Conservation (phyloP, 2,329 filamentous ascomycete genomes). For the Emergomyces pasteurianus region DNA sequence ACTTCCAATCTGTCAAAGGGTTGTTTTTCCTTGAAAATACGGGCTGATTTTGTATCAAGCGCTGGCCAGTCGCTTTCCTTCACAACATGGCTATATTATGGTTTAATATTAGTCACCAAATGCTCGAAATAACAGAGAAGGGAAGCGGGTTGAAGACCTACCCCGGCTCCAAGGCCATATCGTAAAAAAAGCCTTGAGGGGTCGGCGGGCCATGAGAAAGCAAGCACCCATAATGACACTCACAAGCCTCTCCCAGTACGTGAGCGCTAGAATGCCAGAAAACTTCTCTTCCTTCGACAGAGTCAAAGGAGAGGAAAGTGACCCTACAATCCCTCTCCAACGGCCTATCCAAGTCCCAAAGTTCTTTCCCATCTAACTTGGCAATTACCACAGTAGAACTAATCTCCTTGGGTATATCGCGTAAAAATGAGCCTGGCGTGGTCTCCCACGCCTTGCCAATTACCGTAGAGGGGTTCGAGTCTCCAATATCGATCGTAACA, state of each 20-base stretch:
- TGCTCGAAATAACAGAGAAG: neutral
- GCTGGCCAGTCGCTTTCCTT: conserved; percentile 70
- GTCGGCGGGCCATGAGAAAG: conserved; percentile 90
- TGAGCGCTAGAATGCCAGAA: conserved; percentile 98
- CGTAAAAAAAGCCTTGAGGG: conserved; percentile 90
- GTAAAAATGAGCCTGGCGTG: conserved; percentile 66
- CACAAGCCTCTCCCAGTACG: conserved; percentile 86
- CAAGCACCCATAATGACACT: conserved; percentile 80
- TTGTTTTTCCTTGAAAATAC: conserved; percentile 93
- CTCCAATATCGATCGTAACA: conserved; percentile 36
- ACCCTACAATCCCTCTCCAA: conserved; percentile 79
- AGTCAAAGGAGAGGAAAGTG: conserved; percentile 71
- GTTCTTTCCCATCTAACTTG: conserved; percentile 61
- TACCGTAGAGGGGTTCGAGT: conserved; percentile 29
- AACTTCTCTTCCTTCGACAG: conserved; percentile 70
- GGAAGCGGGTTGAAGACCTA: conserved; percentile 14
- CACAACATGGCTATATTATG: conserved; percentile 44
- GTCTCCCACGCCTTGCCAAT: conserved; percentile 79
- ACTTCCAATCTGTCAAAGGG: conserved; percentile 81
- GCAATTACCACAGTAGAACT: conserved; percentile 76
- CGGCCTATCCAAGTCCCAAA: conserved; percentile 90
- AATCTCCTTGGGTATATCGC: conserved; percentile 73
- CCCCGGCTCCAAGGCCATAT: conserved; percentile 74
- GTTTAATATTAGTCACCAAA: conserved; percentile 11
- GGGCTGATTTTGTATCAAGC: conserved; percentile 65